Evolutionary conservation across 495 filamentous ascomycete species (phyloP).

Genomic region (Aspergillus kassunensis): DNA sequence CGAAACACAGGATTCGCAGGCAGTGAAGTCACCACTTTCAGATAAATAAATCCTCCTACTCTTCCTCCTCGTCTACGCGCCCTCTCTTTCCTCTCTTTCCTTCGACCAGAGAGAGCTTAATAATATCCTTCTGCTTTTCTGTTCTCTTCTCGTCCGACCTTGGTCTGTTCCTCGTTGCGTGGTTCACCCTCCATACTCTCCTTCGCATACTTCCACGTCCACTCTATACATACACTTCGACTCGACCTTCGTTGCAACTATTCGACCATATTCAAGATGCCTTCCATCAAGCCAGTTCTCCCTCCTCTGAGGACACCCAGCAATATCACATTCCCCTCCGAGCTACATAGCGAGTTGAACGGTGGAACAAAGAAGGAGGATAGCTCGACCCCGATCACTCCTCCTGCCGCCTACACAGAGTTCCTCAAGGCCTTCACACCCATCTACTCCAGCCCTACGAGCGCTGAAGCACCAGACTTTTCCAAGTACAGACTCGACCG

Average conservation of each 20-base stretch:
- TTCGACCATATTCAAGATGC: conserved; percentile 34
- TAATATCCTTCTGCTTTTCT: conserved; percentile 3
- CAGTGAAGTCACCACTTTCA: conserved; percentile 5
- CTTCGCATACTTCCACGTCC: conserved; percentile 14
- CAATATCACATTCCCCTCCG: conserved; percentile 73
- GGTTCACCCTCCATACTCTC: conserved; percentile 7
- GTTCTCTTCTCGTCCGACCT: conserved; percentile 5
- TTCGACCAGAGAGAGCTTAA: conserved; percentile 10
- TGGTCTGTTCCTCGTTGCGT: not conserved
- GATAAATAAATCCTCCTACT: conserved; percentile 14
- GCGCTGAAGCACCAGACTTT: conserved; percentile 29
- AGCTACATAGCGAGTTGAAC: conserved; percentile 47
- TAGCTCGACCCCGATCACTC: conserved; percentile 80
- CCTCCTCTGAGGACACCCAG: conserved; percentile 73
- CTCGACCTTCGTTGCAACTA: conserved; percentile 1
- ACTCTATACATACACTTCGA: not conserved
- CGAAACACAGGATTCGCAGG: conserved; percentile 2
- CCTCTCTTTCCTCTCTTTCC: conserved; percentile 11
- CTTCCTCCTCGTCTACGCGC: conserved; percentile 6
- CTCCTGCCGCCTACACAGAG: conserved; percentile 84
- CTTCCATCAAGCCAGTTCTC: conserved; percentile 59
- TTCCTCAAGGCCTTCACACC: conserved; percentile 82
- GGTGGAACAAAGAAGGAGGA: conserved; percentile 46
- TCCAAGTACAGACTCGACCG: conserved; percentile 31
- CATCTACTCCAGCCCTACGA: conserved; percentile 45